Base-by-base conservation (phyloP, 2,329 filamentous ascomycete species). In the Grosmannia serpens region DNA sequence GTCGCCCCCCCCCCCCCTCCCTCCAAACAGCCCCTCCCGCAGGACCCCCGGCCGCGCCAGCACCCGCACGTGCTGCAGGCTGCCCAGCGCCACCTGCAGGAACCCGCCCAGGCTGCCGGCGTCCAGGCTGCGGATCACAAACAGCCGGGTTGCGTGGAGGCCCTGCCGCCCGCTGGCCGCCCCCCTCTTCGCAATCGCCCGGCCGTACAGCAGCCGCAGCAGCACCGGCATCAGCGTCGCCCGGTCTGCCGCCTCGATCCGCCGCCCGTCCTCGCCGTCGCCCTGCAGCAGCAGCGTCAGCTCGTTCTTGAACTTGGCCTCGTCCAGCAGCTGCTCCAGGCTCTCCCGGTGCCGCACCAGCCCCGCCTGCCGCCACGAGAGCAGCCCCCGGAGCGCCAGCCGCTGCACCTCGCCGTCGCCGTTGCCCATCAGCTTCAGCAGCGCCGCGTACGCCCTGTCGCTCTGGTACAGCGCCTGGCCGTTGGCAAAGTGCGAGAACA, bases 351-450 rank as follows among this genome's bases (percentile, higher is more conserved):
- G 96, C 0, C 85, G 79, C 60, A 80, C 80, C 55, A 99, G 77
- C 10, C 80, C 84, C 2, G 86, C 79, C 59, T 88, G 82, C 70
- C 96, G 97, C 92, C 94, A 99, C 0, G 90, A 83, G 56, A 96
- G 77, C 9, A 99, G 82, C 10, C 87, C 88, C 69, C 91, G 91
- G 41, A 99, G 77, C 0, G 91, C 85, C 52, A 86, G 82, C 64
- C 87, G 92, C 70, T 99, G 94, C 20, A 96, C 83, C 64, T 96
- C 92, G 4, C 85, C 79, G 67, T 99, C 94, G 65, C 94, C 94
- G 68, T 96, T 96, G 50, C 85, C 83, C 63, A 96, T 77, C 26
- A 96, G 78, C 35, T 80, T 77, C 22, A 96, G 75, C 27, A 97
- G 76, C 20, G 89, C 84, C 9, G 81, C 73, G 65, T 91, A 88